Conservation (phyloP, 257 asterid species). For the Sherardia arvensis region DNA sequence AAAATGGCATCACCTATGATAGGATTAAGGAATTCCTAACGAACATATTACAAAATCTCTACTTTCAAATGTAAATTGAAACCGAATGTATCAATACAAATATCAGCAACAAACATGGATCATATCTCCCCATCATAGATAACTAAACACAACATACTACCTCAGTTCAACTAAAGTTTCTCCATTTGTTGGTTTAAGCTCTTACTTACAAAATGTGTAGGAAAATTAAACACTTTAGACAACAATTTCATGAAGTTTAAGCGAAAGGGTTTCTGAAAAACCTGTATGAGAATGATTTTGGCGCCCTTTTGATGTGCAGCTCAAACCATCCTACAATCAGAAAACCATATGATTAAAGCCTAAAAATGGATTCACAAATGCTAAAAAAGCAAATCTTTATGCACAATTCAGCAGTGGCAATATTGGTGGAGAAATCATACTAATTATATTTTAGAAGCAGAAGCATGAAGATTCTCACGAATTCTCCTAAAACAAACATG, state of each 20-base stretch:
- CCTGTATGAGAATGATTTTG: slow-evolving; percentile 89
- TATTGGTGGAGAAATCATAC: slow-evolving; percentile 72
- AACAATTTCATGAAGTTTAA: neutral
- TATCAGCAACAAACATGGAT: neutral
- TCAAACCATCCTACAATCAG: slow-evolving; percentile 71
- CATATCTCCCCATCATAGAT: neutral
- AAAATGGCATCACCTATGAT: too few species aligned
- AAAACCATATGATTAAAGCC: neutral
- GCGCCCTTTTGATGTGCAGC: slow-evolving; percentile 87
- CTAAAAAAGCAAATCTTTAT: neutral
- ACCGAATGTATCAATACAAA: neutral
- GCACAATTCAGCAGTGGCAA: slow-evolving; percentile 47
- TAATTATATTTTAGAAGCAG: too few species aligned
- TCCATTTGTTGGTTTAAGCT: neutral
- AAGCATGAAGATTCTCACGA: too few species aligned
- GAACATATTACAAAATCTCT: neutral
- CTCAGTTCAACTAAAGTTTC: neutral
- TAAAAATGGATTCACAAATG: neutral
- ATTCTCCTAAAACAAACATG: too few species aligned
- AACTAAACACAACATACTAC: too few species aligned
- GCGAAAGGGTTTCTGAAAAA: slow-evolving; percentile 8
- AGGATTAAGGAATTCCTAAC: too few species aligned
- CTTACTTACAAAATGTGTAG: neutral
- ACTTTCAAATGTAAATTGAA: too few species aligned
- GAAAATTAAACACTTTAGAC: too few species aligned